Base-by-base conservation (phyloP, 352 stramenopile species). In the Globisporangium heterothallicum region DNA sequence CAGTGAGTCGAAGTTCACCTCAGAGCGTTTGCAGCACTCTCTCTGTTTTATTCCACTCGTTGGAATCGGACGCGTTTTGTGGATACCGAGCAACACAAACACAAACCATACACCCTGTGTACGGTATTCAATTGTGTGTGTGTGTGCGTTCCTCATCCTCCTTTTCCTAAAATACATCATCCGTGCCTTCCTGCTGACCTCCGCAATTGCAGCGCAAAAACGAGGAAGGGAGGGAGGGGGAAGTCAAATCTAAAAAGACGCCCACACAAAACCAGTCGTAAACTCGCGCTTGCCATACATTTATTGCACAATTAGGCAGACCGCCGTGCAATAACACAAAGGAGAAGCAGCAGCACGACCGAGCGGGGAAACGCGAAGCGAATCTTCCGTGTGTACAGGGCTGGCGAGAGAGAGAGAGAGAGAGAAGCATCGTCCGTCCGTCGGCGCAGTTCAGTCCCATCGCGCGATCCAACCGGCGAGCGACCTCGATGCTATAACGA, bases 81-180 rank as follows among this genome's bases (percentile, higher is more conserved):
- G 3, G 12, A 8, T 18, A 38, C 32, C 32, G 12, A 16, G 8
- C 32, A 38, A 38, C 6, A 34, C 29, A 34, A 34, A 34, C 29
- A 34, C 29, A 34, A 34, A 6, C 6, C 29, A 34, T 10, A 34
- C 6, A 10, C 29, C 6, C 29, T 12, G 29, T 10, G 29, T 34
- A 12, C 10, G 6, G 6, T 34, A 36, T 36, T 16, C 30, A 36
- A 36, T 2, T 13, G 6, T 34, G 6, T 21, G 25, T 7, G 40
- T 14, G 42, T 48, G 41, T 29, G 10, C 21, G 21, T 5, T 29
- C 18, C 18, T 22, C 29, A 22, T 18, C 8, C 32, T 19, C 42
- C 6, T 34, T 34, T 43, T 44, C 47, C 30, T 25, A 30, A 53
- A 53, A 53, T 44, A 44, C 47, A 38, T 38, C 32, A 18, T 38